Conservation (phyloP, 2,329 filamentous ascomycete species). For the Daldinia sp. region DNA sequence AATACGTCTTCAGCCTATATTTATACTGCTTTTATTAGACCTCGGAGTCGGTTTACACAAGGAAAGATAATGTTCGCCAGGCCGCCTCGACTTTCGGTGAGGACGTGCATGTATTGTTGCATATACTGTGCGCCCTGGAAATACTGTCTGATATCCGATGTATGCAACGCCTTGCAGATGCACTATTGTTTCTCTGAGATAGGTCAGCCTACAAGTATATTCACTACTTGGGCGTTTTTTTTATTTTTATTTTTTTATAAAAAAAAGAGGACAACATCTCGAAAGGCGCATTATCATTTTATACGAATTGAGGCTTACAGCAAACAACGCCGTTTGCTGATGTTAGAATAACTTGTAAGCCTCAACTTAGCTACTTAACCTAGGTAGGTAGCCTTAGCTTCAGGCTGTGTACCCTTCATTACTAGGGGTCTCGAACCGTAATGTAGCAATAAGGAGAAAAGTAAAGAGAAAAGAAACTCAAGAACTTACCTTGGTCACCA, state of each 20-base stretch:
- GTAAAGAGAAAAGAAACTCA: not conserved
- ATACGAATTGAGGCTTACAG: not conserved
- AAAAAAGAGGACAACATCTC: too few species aligned
- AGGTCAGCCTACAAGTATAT: constrained; percentile 12
- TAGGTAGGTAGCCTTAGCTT: too few species aligned
- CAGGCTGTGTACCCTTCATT: not conserved
- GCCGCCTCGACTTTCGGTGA: constrained; percentile 11
- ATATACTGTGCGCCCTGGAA: not conserved
- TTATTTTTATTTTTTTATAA: too few species aligned
- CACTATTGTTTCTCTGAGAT: not conserved
- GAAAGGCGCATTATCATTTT: not conserved
- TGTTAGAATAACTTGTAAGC: not conserved
- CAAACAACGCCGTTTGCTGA: not conserved
- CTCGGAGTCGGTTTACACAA: not conserved
- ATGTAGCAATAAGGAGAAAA: not conserved
- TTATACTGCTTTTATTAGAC: not conserved
- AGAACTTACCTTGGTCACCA: not conserved
- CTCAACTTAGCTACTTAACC: not conserved
- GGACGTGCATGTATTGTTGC: not conserved
- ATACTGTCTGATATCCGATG: not conserved
- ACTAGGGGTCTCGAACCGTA: too few species aligned
- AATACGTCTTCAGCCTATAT: not conserved
- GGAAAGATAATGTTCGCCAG: not conserved
- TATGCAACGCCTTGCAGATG: not conserved
- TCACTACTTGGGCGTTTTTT: too few species aligned